Evolutionary conservation across 306 rosid genomes (phyloP).

Genomic region (Cicer pinnatifidum): DNA sequence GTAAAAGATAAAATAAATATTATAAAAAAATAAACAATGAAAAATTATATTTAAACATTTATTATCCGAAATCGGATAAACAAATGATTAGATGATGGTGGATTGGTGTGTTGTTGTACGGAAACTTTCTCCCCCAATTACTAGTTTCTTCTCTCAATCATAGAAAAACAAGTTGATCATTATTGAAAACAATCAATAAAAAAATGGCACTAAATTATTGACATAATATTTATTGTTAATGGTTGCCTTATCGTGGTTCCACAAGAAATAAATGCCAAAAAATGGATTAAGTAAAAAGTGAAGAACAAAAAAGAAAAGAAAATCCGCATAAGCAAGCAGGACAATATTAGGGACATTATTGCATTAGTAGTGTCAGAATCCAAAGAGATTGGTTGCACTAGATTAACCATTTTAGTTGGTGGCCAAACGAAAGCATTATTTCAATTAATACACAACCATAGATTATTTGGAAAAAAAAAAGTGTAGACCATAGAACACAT

Average conservation of each 20-base stretch:
- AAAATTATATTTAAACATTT: not conserved
- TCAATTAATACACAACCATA: slow-evolving; percentile 3
- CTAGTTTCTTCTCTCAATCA: slow-evolving; percentile 30
- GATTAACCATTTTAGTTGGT: slow-evolving; percentile 32
- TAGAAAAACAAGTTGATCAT: slow-evolving; percentile 31
- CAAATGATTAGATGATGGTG: slow-evolving; percentile 51
- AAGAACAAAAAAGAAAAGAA: not conserved
- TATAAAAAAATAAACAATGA: too few relatives aligned
- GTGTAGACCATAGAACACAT: not conserved
- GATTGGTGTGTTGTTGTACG: slow-evolving; percentile 41
- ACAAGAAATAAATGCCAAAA: slow-evolving; percentile 1
- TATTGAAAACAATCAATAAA: not conserved
- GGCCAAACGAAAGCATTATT: not conserved
- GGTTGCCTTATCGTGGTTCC: slow-evolving; percentile 38
- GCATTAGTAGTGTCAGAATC: slow-evolving; percentile 40
- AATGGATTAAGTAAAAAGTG: slow-evolving; percentile 2
- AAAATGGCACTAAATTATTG: slow-evolving; percentile 35
- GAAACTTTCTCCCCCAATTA: slow-evolving; percentile 35
- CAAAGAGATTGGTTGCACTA: slow-evolving; percentile 18
- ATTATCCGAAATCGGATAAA: slow-evolving; percentile 43
- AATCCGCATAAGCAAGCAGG: slow-evolving; percentile 20
- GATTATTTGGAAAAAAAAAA: slow-evolving; percentile 6
- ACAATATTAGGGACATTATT: slow-evolving; percentile 28
- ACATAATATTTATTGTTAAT: not conserved
- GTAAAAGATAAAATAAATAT: too few relatives aligned